Conservation (phyloP, 2,329 filamentous ascomycete genomes). For the Aspergillus niger region DNA sequence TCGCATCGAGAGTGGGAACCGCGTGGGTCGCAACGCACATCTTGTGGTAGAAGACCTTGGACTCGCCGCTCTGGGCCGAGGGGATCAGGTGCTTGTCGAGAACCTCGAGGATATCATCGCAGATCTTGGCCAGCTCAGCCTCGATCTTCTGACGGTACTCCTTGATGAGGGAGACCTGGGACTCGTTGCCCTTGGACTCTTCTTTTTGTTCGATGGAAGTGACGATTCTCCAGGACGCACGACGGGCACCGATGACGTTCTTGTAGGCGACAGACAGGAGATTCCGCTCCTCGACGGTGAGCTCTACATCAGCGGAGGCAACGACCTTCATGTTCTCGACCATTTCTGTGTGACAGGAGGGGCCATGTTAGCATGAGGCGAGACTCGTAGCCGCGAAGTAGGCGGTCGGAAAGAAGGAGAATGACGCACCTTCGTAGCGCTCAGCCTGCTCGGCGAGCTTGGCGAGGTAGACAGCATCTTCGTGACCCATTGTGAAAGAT, state of each 20-base stretch:
- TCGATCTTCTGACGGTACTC: conserved; percentile 99
- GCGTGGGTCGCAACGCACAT: conserved; percentile 63
- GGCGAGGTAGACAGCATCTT: conserved; percentile 98
- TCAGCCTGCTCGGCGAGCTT: conserved; percentile 99
- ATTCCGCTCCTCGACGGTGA: conserved; percentile 94
- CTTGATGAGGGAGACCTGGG: conserved; percentile 89
- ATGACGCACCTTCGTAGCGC: conserved; percentile 93
- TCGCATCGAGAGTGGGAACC: neutral
- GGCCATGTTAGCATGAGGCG: conserved; percentile 20
- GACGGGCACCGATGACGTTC: conserved; percentile 95
- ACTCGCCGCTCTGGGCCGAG: conserved; percentile 92
- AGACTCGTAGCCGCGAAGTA: neutral
- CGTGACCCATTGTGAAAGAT: conserved; percentile 86
- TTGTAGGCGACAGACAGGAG: conserved; percentile 98
- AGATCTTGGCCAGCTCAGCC: conserved; percentile 94
- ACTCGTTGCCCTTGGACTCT: conserved; percentile 96
- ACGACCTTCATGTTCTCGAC: conserved; percentile 99
- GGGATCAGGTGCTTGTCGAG: conserved; percentile 93
- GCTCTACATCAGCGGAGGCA: conserved; percentile 79
- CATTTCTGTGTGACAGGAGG: conserved; percentile 70
- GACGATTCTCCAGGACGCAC: conserved; percentile 97
- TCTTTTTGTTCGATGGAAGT: conserved; percentile 99
- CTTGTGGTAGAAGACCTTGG: conserved; percentile 99
- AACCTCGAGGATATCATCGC: conserved; percentile 94
- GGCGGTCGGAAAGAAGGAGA: neutral